A percentile compares a stretch with the other conserved stretches of the same genome.
These are phyloP conservation scores for Petrea volubilis DNA, from an alignment of 257 asterid genomes.

Conservation along the genomic window DNA sequence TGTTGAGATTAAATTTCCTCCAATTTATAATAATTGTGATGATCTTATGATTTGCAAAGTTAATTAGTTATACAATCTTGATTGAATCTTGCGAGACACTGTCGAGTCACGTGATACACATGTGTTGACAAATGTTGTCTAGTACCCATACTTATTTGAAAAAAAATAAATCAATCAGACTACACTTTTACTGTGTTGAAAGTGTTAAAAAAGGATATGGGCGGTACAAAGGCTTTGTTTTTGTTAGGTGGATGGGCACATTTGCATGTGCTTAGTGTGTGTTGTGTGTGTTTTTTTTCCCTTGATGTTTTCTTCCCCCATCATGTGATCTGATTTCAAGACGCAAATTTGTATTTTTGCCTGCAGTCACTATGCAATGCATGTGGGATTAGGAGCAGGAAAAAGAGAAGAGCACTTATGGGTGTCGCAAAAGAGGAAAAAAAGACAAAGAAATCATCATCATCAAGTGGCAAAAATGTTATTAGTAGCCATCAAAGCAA, in stretches of 20 bases:
- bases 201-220: neutral
- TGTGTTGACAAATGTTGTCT: neutral
- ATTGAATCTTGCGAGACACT: neutral
- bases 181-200: neutral
- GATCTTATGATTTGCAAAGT: too few relatives aligned
- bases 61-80: neutral
- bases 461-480: conserved; percentile 14
- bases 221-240: neutral
- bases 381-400: conserved; percentile 93
- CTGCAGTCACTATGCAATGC: conserved; percentile 94
- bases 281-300: neutral
- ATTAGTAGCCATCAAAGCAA: conserved; percentile 25
- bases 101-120: conserved; percentile 27
- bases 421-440: conserved; percentile 73
- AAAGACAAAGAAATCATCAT: conserved; percentile 57
- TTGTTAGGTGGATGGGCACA: neutral
- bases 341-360: conserved; percentile 20
- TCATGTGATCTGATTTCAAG: neutral
- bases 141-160: neutral
- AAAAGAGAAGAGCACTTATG: conserved; percentile 81
- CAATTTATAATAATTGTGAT: too few relatives aligned
- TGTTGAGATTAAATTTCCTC: too few relatives aligned
- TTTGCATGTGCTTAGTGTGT: conserved; percentile 20
- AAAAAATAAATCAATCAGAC: neutral
- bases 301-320: neutral